phyloP scores from a whole-genome alignment of 805 yeast genomes.

The Zygosaccharomyces lentus region DNA sequence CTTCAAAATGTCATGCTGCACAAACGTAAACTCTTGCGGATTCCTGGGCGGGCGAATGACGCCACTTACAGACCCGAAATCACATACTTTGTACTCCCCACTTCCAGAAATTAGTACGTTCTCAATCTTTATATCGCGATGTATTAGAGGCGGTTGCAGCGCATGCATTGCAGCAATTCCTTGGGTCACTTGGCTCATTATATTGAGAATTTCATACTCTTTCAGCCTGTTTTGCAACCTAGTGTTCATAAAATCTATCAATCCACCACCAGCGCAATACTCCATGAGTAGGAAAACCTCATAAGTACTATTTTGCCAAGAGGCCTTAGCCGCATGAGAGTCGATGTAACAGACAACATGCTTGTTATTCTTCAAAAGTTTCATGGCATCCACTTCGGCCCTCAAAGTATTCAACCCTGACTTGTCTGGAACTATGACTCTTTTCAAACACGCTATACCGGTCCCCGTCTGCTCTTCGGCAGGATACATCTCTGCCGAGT shows the following conservation, averaged over 20 bases:
- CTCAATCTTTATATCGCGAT: slow-evolving; percentile 79
- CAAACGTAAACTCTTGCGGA: slow-evolving; percentile 52
- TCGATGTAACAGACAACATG: slow-evolving; percentile 89
- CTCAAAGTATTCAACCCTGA: slow-evolving; percentile 73
- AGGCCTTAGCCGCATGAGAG: slow-evolving; percentile 83
- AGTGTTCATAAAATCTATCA: slow-evolving; percentile 76
- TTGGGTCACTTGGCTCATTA: slow-evolving; percentile 63
- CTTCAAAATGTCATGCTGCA: slow-evolving; percentile 66
- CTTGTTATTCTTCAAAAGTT: slow-evolving; percentile 69
- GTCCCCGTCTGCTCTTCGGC: slow-evolving; percentile 46
- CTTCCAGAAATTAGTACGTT: slow-evolving; percentile 62
- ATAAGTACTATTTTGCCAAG: slow-evolving; percentile 49
- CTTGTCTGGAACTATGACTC: slow-evolving; percentile 94
- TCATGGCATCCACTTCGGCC: slow-evolving; percentile 98
- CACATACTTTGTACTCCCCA: slow-evolving; percentile 66
- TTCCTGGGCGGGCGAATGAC: slow-evolving; percentile 58
- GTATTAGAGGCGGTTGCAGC: slow-evolving; percentile 63
- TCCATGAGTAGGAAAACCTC: slow-evolving; percentile 82
- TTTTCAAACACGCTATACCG: slow-evolving; percentile 72
- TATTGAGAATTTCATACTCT: slow-evolving; percentile 62
- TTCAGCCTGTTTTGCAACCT: slow-evolving; percentile 60
- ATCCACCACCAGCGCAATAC: slow-evolving; percentile 67
- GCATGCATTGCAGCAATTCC: slow-evolving; percentile 80
- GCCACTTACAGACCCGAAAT: slow-evolving; percentile 76
- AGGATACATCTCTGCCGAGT: slow-evolving; percentile 68